These are phyloP conservation scores for Fusarium coicis DNA, from an alignment of 2,329 filamentous ascomycete genomes.

Conservation along the genomic window DNA sequence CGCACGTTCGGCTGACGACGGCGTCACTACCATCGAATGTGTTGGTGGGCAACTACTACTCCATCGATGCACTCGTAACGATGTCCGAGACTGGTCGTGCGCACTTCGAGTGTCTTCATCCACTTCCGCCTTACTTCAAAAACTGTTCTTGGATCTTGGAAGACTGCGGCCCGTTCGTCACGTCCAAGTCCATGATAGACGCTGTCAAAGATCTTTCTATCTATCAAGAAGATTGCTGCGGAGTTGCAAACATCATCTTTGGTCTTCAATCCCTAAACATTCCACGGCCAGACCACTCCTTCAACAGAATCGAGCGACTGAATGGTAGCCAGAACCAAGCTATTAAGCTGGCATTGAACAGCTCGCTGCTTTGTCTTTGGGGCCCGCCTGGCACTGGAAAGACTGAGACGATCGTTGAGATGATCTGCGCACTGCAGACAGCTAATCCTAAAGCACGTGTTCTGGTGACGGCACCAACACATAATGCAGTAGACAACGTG, in stretches of 20 bases:
- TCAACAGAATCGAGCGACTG: background rate
- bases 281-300: background rate
- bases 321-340: slow-evolving; percentile 34
- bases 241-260: slow-evolving; percentile 38
- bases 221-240: slow-evolving; percentile 47
- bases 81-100: slow-evolving; percentile 41
- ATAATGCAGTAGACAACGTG: slow-evolving; percentile 59
- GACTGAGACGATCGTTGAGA: slow-evolving; percentile 54
- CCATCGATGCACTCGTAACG: slow-evolving; percentile 53
- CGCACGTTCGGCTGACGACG: slow-evolving; percentile 17
- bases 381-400: slow-evolving; percentile 59
- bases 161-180: slow-evolving; percentile 55
- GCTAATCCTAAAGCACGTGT: slow-evolving; percentile 42
- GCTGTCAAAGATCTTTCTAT: slow-evolving; percentile 49
- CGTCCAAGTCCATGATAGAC: slow-evolving; percentile 52
- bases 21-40: slow-evolving; percentile 4
- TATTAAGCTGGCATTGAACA: slow-evolving; percentile 37
- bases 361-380: slow-evolving; percentile 54
- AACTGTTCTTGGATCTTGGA: slow-evolving; percentile 52
- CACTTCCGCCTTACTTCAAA: slow-evolving; percentile 49
- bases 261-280: rapidly evolving
- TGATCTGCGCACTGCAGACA: slow-evolving; percentile 49
- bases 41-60: slow-evolving; percentile 40
- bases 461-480: slow-evolving; percentile 55
- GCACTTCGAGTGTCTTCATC: slow-evolving; percentile 52